These are phyloP conservation scores for Pyrrhoderma lamaoense DNA, from an alignment of 1,284 basidiomycete species.

Conservation along the genomic window DNA sequence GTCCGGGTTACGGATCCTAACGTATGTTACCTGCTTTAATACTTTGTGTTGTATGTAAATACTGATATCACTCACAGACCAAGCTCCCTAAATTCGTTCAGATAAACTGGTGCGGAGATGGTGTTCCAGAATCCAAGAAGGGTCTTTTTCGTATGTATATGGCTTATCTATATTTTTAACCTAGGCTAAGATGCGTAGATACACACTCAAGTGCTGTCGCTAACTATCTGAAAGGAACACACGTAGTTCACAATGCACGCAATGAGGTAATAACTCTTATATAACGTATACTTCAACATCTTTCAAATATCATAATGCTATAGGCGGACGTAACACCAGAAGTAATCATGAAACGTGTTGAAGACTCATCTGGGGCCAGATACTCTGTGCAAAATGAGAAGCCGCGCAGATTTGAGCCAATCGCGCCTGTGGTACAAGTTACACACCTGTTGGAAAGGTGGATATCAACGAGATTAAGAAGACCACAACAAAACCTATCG, in stretches of 20 bases:
- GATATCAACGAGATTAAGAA: conserved; percentile 59
- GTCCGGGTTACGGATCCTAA: conserved; percentile 83
- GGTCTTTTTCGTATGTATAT: conserved; percentile 69
- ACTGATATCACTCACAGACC: conserved; percentile 40
- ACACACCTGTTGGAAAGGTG: conserved; percentile 62
- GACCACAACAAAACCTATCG: conserved; percentile 29
- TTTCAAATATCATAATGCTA: not conserved
- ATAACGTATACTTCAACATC: not conserved
- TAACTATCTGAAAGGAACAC: conserved; percentile 76
- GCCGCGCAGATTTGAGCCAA: conserved; percentile 57
- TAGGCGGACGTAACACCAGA: conserved; percentile 76
- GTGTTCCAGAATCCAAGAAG: conserved; percentile 88
- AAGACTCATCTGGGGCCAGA: conserved; percentile 87
- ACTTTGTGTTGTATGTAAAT: conserved; percentile 4
- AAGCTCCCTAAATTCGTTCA: conserved; percentile 90
- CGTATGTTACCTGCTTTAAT: conserved; percentile 36
- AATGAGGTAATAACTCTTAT: conserved; percentile 60
- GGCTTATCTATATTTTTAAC: not conserved
- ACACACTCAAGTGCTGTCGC: conserved; percentile 81
- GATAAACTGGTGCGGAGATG: conserved; percentile 91
- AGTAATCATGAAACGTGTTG: conserved; percentile 81
- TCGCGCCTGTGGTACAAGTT: conserved; percentile 68
- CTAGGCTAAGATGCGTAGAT: conserved; percentile 29
- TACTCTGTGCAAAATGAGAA: conserved; percentile 75
- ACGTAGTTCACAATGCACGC: conserved; percentile 88